Evolutionary conservation across 371 early-diverging fungal species (phyloP), one percentile per base, ranked within the genome.

Genomic region (Apophysomyces elegans): DNA sequence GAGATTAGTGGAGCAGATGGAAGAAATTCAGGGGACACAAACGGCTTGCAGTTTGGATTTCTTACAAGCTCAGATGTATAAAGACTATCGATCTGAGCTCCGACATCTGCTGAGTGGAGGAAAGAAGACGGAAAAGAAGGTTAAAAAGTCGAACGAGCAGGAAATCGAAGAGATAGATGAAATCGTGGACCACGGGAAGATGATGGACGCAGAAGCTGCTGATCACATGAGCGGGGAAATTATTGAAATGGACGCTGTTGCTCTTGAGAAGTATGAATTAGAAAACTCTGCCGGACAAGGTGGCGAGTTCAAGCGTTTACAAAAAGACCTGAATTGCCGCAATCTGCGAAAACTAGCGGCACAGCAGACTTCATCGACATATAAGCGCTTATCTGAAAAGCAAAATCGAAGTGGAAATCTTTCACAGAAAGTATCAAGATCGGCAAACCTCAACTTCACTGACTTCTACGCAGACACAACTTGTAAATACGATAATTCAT

Each of bases 1-100:
- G 12, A 36, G 54, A 46, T 47, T 64, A 12, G 2, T 21, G 44
- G 37, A 21, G 3, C 16, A 58, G 0, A 14, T 63, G 14, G n/a
- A 71, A 14, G 61, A 59, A 18, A 3, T 72, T 0, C 58, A 67
- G 14, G 41, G 54, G n/a, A 58, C 43, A 16, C 67, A 63, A 50
- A 60, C 65, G 14, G 41, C 50, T 5, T 61, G 45, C 21, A 58
- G 67, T 46, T 21, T 76, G 11, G 66, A 64, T 0, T 81, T 76
- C 39, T 38, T 81, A 2, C 68, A 73, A 50, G 81, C 81, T 0
- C 81, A 81, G 56, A 76, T 81, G 81, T 60, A 70, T 60, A 70
- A 66, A 54, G 59, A 74, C n/a, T 75, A 67, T 39, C 62, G 60
- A 57, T 7, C n/a, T 2, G 59, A 64, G 9, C 18, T 61, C 0